Conservation (phyloP, 805 yeast species). For the Sugiyamaella mastotermitis region DNA sequence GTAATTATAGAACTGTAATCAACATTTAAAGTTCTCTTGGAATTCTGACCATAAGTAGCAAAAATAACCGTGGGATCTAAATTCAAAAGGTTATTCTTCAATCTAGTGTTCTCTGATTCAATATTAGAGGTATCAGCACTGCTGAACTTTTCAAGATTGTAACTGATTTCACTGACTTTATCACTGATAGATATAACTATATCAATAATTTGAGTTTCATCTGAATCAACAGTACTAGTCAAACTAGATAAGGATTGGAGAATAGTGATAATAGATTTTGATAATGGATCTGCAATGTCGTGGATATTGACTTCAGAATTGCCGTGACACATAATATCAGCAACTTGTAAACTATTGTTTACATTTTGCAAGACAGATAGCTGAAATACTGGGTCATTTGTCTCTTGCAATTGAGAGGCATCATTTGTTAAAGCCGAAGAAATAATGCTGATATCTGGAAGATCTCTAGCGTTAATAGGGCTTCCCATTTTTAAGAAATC, state of each 20-base stretch:
- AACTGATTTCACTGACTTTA: not conserved
- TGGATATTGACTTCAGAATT: too few relatives aligned
- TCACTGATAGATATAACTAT: not conserved
- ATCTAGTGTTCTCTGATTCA: not conserved
- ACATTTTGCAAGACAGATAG: not conserved
- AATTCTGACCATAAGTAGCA: too few relatives aligned
- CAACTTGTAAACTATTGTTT: not conserved
- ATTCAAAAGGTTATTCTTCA: not conserved
- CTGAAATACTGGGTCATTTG: not conserved
- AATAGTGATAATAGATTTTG: not conserved
- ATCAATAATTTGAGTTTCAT: not conserved
- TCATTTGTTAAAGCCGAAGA: not conserved
- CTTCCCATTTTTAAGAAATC: too few relatives aligned
- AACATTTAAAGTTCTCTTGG: too few relatives aligned
- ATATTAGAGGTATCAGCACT: not conserved
- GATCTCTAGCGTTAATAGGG: conserved; percentile 6
- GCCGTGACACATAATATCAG: too few relatives aligned
- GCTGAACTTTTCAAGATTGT: not conserved
- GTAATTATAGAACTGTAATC: too few relatives aligned
- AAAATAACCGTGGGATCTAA: not conserved
- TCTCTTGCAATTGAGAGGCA: not conserved
- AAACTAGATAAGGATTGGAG: not conserved
- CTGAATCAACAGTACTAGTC: not conserved
- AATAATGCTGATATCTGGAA: not conserved
- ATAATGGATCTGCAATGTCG: not conserved